A percentile compares a stretch with the other conserved stretches of the same genome.
phyloP scores from a whole-genome alignment of 2,329 filamentous ascomycete genomes.

The Madurella mycetomatis region DNA sequence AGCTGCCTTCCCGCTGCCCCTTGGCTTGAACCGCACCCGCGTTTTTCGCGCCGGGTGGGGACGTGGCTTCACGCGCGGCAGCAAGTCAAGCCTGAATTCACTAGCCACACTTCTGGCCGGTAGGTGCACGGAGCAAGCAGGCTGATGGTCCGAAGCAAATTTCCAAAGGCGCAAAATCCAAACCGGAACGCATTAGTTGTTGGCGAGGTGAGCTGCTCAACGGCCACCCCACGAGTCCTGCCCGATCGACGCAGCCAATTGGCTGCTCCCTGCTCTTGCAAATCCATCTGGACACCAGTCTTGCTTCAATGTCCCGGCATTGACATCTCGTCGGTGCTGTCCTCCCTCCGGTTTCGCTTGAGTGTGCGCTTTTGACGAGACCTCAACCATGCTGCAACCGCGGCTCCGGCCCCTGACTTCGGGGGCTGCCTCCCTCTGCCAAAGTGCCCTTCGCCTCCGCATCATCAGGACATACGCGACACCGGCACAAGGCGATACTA shows the following conservation, averaged over 20 bases:
- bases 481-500: conserved; percentile 10
- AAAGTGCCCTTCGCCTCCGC: conserved; percentile 17
- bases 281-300: neutral
- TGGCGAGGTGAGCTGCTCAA: conserved; percentile 1
- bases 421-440: conserved; percentile 25
- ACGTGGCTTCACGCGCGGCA: conserved; percentile 25
- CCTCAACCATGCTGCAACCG: conserved; percentile 57
- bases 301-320: conserved; percentile 9
- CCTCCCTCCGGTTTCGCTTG: neutral
- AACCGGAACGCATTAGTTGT: neutral
- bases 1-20: conserved; percentile 13
- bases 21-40: conserved; percentile 19
- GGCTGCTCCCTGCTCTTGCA: neutral
- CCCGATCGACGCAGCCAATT: conserved; percentile 10
- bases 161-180: conserved; percentile 14
- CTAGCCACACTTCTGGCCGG: conserved; percentile 13
- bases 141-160: conserved; percentile 13
- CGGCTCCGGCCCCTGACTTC: conserved; percentile 50
- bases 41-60: conserved; percentile 21
- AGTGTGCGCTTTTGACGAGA: neutral
- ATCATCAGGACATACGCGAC: conserved; percentile 27
- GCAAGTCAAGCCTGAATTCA: conserved; percentile 5
- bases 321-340: conserved; percentile 4
- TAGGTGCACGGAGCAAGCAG: conserved; percentile 5
- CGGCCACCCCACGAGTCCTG: conserved; percentile 1